Percentiles rank a stretch among this genome's conserved stretches.
These are phyloP conservation scores for Jamesozyma jinghongensis DNA, from an alignment of 805 yeast genomes.

Conservation along the genomic window DNA sequence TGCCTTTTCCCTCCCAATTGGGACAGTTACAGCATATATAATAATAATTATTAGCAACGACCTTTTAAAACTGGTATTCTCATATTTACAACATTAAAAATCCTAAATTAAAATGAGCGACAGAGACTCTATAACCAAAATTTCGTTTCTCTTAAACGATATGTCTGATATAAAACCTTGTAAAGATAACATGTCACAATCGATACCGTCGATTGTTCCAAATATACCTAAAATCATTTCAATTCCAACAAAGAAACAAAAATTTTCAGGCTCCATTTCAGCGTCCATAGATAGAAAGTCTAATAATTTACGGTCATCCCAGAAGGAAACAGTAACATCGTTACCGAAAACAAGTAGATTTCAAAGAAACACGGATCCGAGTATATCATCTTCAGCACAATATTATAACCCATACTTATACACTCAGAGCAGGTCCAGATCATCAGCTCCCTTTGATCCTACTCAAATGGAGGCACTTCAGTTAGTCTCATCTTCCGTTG, in stretches of 20 bases:
- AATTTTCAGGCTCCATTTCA: not conserved
- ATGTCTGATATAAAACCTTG: not conserved
- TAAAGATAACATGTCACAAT: too few species aligned
- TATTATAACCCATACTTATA: constrained; percentile 6
- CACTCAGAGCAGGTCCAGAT: constrained; percentile 10
- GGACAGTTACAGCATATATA: too few species aligned
- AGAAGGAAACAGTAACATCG: not conserved
- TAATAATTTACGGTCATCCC: not conserved
- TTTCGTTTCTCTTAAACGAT: constrained; percentile 3
- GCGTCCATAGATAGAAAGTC: not conserved
- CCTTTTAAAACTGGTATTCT: too few species aligned
- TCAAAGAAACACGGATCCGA: constrained; percentile 3
- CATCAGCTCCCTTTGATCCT: constrained; percentile 13
- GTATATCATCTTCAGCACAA: not conserved
- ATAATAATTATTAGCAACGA: too few species aligned
- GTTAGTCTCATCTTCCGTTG: not conserved
- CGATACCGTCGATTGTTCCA: too few species aligned
- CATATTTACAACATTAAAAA: too few species aligned
- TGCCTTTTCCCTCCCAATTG: too few species aligned
- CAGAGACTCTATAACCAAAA: constrained; percentile 5
- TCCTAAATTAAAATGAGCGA: not conserved
- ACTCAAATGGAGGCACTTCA: constrained; percentile 6
- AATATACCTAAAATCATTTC: too few species aligned
- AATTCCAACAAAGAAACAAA: too few species aligned
- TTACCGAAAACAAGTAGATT: constrained; percentile 9